These are phyloP conservation scores for Trichophyton mentagrophytes DNA, from an alignment of 2,329 filamentous ascomycete species.

Conservation along the genomic window DNA sequence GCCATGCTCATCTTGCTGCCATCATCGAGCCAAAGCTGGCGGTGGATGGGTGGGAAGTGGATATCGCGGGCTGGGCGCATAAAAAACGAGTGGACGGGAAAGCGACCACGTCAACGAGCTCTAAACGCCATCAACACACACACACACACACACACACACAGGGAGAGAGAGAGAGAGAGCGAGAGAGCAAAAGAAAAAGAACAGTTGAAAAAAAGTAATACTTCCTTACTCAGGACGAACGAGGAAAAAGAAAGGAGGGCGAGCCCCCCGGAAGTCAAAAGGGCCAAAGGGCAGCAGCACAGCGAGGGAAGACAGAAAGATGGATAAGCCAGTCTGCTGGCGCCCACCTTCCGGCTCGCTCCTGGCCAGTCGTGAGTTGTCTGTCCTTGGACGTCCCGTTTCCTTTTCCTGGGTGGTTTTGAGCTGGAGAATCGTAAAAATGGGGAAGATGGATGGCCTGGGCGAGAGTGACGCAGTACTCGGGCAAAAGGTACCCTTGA, in stretches of 20 bases:
- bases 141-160: too few species aligned
- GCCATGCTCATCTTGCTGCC: not conserved
- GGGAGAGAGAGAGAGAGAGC: not conserved
- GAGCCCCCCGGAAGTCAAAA: too few species aligned
- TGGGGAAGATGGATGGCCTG: too few species aligned
- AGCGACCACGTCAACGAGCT: conserved; percentile 14
- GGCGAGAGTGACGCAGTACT: not conserved
- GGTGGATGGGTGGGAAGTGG: conserved; percentile 1
- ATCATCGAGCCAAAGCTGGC: not conserved
- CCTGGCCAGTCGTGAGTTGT: not conserved
- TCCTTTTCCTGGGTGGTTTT: too few species aligned
- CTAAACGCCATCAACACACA: conserved; percentile 13
- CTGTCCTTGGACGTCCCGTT: not conserved
- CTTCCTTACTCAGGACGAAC: too few species aligned
- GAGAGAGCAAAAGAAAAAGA: not conserved
- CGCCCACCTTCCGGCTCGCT: not conserved
- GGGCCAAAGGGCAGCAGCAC: too few species aligned
- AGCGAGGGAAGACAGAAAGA: too few species aligned
- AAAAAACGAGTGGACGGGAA: conserved; percentile 14
- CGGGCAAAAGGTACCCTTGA: conserved; percentile 1
- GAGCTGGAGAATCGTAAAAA: too few species aligned
- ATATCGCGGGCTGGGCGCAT: not conserved
- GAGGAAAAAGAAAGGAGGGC: too few species aligned
- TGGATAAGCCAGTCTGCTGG: not conserved
- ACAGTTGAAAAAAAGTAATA: too few species aligned